A percentile compares a stretch with the other conserved stretches of the same genome.
Evolutionary conservation across 2,329 filamentous ascomycete genomes (phyloP).

Genomic region (Blastomyces percursus): DNA sequence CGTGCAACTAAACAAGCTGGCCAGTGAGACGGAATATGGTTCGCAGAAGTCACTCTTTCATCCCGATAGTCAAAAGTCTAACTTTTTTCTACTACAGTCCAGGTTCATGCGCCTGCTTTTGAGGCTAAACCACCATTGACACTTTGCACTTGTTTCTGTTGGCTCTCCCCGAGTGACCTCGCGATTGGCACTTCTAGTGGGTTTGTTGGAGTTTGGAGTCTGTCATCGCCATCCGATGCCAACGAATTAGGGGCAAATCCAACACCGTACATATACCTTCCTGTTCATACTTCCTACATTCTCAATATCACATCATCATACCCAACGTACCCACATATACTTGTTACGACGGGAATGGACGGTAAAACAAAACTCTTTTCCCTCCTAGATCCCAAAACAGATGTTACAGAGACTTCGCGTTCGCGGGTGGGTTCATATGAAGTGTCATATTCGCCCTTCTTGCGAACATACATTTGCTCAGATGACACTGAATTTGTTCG

Average conservation of each 20-base stretch:
- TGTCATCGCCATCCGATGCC: slow-evolving; percentile 17
- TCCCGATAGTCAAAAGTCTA: slow-evolving; percentile 4
- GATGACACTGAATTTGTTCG: slow-evolving; percentile 46
- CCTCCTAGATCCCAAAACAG: slow-evolving; percentile 37
- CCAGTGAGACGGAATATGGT: slow-evolving; percentile 23
- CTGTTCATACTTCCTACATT: slow-evolving; percentile 29
- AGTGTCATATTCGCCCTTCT: slow-evolving; percentile 45
- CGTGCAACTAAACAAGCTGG: slow-evolving; percentile 28
- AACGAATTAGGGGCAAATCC: slow-evolving; percentile 12
- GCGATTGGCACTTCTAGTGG: slow-evolving; percentile 48
- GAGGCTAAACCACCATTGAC: slow-evolving; percentile 40
- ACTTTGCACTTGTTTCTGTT: slow-evolving; percentile 46
- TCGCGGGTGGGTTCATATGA: slow-evolving; percentile 40
- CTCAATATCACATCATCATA: slow-evolving; percentile 38
- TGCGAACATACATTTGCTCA: slow-evolving; percentile 43
- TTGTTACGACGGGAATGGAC: slow-evolving; percentile 44
- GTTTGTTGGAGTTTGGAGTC: slow-evolving; percentile 44
- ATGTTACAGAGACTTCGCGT: slow-evolving; percentile 38
- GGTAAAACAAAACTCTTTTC: slow-evolving; percentile 47
- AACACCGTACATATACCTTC: slow-evolving; percentile 28
- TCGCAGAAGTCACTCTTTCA: background rate
- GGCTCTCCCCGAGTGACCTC: slow-evolving; percentile 46
- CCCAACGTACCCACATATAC: slow-evolving; percentile 42
- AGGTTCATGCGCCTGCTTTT: slow-evolving; percentile 40
- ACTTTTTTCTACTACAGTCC: slow-evolving; percentile 21